Conservation (phyloP, 345 rosid species). For the Eucalyptus sp. region DNA sequence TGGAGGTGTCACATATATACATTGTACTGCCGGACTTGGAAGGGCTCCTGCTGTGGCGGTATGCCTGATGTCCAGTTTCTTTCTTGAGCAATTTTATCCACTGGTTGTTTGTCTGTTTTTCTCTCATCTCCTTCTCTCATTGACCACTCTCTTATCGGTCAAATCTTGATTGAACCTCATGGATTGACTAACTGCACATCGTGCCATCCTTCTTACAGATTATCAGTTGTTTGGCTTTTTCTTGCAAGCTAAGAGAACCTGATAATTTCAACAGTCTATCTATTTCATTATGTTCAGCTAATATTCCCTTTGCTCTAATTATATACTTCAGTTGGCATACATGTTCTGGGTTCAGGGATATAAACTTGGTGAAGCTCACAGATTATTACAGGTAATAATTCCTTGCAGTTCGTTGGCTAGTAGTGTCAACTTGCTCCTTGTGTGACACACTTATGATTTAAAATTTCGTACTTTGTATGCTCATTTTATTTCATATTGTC, state of each 20-base stretch:
- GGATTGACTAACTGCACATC: background rate
- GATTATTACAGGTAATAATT: constrained; percentile 70
- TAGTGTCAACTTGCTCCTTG: background rate
- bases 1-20: constrained; percentile 86
- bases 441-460: background rate
- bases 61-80: constrained; percentile 4
- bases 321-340: constrained; percentile 64
- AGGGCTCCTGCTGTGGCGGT: constrained; percentile 96
- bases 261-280: background rate
- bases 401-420: background rate
- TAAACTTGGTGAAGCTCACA: constrained; percentile 70
- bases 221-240: background rate
- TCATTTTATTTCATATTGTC: background rate
- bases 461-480: background rate
- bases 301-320: background rate
- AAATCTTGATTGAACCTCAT: background rate
- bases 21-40: constrained; percentile 98
- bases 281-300: background rate
- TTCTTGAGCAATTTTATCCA: background rate
- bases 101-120: background rate
- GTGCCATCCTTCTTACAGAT: background rate
- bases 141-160: background rate
- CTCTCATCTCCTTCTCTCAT: background rate
- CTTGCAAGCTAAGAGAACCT: background rate
- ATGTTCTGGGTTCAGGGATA: constrained; percentile 96